Conservation (phyloP, 2,329 filamentous ascomycete species). For the Cryphonectria naterciae region DNA sequence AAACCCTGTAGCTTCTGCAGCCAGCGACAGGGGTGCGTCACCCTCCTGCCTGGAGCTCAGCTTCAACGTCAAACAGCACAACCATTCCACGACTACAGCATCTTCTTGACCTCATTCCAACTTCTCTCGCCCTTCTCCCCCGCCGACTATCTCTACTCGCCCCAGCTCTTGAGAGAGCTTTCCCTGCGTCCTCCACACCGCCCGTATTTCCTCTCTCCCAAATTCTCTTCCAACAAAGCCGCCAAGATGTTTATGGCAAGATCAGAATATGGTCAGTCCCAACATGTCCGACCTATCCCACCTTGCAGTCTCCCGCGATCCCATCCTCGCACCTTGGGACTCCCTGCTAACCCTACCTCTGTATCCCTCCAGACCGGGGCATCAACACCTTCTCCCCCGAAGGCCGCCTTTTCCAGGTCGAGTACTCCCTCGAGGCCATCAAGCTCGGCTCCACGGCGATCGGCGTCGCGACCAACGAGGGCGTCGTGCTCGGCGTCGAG, state of each 20-base stretch:
- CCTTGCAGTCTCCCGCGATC: constrained; percentile 31
- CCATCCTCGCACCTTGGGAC: constrained; percentile 36
- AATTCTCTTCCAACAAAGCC: constrained; percentile 41
- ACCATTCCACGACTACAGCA: not conserved
- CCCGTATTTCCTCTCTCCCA: not conserved
- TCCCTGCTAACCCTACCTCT: constrained; percentile 34
- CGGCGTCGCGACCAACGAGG: constrained; percentile 92
- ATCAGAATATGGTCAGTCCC: constrained; percentile 93
- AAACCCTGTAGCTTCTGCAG: constrained; percentile 8
- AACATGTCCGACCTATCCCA: not conserved
- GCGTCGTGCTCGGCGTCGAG: constrained; percentile 95
- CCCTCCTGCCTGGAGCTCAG: constrained; percentile 36
- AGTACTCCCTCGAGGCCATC: constrained; percentile 99
- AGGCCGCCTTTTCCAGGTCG: constrained; percentile 99
- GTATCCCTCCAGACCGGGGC: constrained; percentile 74
- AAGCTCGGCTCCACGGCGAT: constrained; percentile 99
- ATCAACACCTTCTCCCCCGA: constrained; percentile 99
- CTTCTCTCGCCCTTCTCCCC: not conserved
- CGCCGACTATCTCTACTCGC: constrained; percentile 4
- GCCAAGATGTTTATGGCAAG: constrained; percentile 98
- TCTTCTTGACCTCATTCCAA: constrained; percentile 1
- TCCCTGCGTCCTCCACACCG: not conserved
- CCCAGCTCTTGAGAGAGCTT: constrained; percentile 1
- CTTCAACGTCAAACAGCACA: constrained; percentile 6
- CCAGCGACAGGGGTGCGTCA: constrained; percentile 17